Evolutionary conservation across 148 eudicot genomes (phyloP).

Genomic region (Rhododendron ferrugineum): DNA sequence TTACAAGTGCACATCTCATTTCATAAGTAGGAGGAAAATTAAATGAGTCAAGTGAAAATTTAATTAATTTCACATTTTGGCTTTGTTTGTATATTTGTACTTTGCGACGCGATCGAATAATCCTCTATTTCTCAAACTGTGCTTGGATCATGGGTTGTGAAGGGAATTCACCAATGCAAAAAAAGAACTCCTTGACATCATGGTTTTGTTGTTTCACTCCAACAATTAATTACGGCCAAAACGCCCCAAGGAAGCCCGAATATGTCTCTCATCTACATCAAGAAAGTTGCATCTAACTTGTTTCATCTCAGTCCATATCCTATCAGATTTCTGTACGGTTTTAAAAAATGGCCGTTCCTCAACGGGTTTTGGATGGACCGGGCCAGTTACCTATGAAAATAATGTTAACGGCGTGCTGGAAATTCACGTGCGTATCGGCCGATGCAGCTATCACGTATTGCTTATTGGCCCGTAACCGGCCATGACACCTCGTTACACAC

Average conservation of each 20-base stretch:
- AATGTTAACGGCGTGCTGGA: too few species aligned
- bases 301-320: neutral
- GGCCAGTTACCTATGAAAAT: neutral
- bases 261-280: neutral
- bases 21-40: neutral
- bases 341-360: neutral
- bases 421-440: too few species aligned
- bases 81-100: neutral
- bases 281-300: neutral
- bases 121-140: neutral
- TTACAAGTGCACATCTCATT: neutral
- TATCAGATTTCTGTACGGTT: neutral
- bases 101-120: neutral
- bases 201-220: neutral
- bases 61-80: neutral
- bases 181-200: neutral
- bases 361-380: neutral
- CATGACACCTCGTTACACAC: too few species aligned
- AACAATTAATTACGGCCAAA: neutral
- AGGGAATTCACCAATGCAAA: neutral
- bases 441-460: too few species aligned
- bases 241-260: neutral
- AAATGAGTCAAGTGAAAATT: neutral
- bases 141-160: neutral
- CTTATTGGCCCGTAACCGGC: too few species aligned